Evolutionary conservation across 495 filamentous ascomycete genomes (phyloP).

Genomic region (Ramalina intermedia): DNA sequence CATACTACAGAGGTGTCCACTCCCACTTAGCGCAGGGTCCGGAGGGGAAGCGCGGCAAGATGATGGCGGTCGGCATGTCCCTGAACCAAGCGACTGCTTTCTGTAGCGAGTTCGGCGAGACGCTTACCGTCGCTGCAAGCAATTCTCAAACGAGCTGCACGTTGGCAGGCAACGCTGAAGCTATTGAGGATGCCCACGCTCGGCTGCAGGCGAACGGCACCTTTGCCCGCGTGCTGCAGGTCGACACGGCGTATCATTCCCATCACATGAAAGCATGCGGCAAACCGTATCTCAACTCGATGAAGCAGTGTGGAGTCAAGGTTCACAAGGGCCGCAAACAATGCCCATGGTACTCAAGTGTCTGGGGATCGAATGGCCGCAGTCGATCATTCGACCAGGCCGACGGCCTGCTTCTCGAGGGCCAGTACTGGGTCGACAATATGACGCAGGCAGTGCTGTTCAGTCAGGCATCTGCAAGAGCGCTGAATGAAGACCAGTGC

Average conservation of each 20-base stretch:
- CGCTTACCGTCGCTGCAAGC: slow-evolving; percentile 18
- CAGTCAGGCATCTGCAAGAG: slow-evolving; percentile 26
- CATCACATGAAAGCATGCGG: slow-evolving; percentile 36
- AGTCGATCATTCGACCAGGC: no score
- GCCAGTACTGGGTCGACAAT: slow-evolving; percentile 41
- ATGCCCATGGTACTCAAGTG: slow-evolving; percentile 2
- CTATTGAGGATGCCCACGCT: slow-evolving; percentile 28
- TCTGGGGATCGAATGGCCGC: no score
- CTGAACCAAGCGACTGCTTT: slow-evolving; percentile 20
- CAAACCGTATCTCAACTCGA: slow-evolving; percentile 22
- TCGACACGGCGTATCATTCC: slow-evolving; percentile 48
- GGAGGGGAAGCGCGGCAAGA: slow-evolving; percentile 24
- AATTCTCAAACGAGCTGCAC: slow-evolving; percentile 26
- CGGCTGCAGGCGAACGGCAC: slow-evolving; percentile 27
- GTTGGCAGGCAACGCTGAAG: slow-evolving; percentile 29
- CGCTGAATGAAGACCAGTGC: slow-evolving; percentile 17
- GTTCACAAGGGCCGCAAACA: background rate
- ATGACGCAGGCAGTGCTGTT: slow-evolving; percentile 39
- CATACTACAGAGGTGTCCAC: slow-evolving; percentile 37
- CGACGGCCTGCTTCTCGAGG: no score
- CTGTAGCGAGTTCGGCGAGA: no score
- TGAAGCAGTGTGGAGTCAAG: slow-evolving; percentile 12
- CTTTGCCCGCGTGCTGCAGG: slow-evolving; percentile 25
- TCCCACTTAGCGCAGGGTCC: slow-evolving; percentile 5
- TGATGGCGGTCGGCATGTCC: slow-evolving; percentile 35